A percentile compares a stretch with the other conserved stretches of the same genome.
These are phyloP conservation scores for Wickerhamia fluorescens DNA, from an alignment of 805 yeast species.

Conservation along the genomic window DNA sequence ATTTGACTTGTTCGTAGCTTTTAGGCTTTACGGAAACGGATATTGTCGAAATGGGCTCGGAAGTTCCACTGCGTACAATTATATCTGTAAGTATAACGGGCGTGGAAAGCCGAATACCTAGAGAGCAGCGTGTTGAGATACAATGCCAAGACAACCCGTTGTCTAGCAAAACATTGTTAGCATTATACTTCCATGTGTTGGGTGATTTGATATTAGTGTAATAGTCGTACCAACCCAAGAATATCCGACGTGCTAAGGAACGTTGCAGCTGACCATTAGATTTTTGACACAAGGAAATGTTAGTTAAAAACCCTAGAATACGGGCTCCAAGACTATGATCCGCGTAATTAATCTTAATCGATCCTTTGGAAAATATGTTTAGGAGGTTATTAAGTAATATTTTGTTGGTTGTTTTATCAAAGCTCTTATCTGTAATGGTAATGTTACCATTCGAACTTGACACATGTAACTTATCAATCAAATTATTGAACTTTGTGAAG, in stretches of 20 bases:
- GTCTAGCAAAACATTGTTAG: slow-evolving; percentile 31
- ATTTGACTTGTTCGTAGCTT: slow-evolving; percentile 10
- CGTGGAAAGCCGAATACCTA: slow-evolving; percentile 29
- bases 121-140: slow-evolving; percentile 18
- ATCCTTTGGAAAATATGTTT: slow-evolving; percentile 26
- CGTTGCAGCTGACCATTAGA: slow-evolving; percentile 5
- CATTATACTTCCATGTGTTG: slow-evolving; percentile 24
- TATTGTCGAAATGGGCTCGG: slow-evolving; percentile 14
- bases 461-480: slow-evolving; percentile 19
- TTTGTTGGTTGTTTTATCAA: slow-evolving; percentile 12
- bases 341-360: slow-evolving; percentile 33
- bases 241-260: slow-evolving; percentile 18
- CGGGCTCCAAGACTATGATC: slow-evolving; percentile 32
- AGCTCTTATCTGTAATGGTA: slow-evolving; percentile 3
- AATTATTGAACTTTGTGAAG: slow-evolving; percentile 15
- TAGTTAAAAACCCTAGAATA: slow-evolving; percentile 34
- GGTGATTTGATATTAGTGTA: too few relatives aligned
- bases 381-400: slow-evolving; percentile 22
- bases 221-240: slow-evolving; percentile 37
- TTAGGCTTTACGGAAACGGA: slow-evolving; percentile 27
- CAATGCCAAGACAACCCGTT: slow-evolving; percentile 30
- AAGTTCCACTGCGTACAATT: slow-evolving; percentile 16
- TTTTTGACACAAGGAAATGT: slow-evolving; percentile 8
- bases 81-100: slow-evolving; percentile 31
- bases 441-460: slow-evolving; percentile 4